These are phyloP conservation scores for Orbilia brochopaga DNA, from an alignment of 2,329 filamentous ascomycete species.

Conservation along the genomic window DNA sequence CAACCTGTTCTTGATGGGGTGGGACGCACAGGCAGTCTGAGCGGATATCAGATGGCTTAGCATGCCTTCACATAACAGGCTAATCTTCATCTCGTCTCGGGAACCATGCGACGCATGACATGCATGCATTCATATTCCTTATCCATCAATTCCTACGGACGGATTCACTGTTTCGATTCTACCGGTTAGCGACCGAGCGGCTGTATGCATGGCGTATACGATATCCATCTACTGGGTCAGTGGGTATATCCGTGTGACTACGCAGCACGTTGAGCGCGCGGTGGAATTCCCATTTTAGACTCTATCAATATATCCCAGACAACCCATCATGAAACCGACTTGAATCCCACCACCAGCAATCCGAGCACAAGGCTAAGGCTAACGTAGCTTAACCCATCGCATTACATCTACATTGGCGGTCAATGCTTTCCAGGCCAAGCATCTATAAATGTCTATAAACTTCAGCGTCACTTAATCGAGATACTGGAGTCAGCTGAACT, in stretches of 20 bases:
- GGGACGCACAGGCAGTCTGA: slow-evolving; percentile 2
- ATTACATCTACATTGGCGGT: no score
- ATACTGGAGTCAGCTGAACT: no score
- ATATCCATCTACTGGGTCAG: neutral
- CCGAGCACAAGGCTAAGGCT: neutral
- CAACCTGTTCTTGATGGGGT: slow-evolving; percentile 79
- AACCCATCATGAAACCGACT: slow-evolving; percentile 33
- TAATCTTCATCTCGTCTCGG: neutral
- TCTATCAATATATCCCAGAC: slow-evolving; percentile 39
- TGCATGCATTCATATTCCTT: neutral
- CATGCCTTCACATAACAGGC: no score
- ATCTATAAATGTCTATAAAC: no score
- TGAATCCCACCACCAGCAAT: slow-evolving; percentile 23
- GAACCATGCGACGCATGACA: neutral
- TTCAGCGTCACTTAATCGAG: no score
- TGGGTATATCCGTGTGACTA: slow-evolving; percentile 12
- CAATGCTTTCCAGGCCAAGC: no score
- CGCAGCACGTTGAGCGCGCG: neutral
- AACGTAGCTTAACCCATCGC: neutral
- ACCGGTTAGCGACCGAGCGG: neutral
- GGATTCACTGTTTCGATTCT: neutral
- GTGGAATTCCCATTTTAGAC: neutral
- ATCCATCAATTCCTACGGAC: neutral
- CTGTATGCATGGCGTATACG: neutral
- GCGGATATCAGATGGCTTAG: no score